phyloP scores from a whole-genome alignment of 441 rosid genomes.

The Bruguiera hainesii region DNA sequence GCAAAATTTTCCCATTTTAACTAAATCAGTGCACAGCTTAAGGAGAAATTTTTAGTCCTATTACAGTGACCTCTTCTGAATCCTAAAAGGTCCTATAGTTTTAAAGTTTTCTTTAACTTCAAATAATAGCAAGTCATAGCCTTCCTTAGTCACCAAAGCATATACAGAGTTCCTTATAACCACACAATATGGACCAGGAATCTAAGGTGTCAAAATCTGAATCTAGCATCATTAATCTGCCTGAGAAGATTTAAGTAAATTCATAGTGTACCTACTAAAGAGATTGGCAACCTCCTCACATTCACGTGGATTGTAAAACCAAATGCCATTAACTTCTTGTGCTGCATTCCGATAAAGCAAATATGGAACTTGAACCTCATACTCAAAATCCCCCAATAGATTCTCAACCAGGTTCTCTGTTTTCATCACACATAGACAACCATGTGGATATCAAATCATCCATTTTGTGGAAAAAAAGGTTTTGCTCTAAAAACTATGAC shows the following conservation, averaged over 20 bases:
- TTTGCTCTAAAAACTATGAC: neutral
- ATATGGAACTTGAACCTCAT: slow-evolving; percentile 68
- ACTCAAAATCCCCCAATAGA: slow-evolving; percentile 73
- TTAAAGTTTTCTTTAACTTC: slow-evolving; percentile 1
- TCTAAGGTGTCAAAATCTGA: neutral
- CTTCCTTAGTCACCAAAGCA: neutral
- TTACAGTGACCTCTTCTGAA: neutral
- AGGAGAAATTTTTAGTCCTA: neutral
- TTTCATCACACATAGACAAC: slow-evolving; percentile 1
- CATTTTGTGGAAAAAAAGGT: neutral
- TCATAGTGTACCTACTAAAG: slow-evolving; percentile 43
- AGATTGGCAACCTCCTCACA: slow-evolving; percentile 71
- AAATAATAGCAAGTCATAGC: neutral
- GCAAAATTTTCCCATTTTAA: neutral
- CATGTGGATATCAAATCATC: neutral
- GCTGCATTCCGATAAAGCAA: slow-evolving; percentile 58
- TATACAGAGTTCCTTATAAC: neutral
- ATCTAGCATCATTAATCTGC: neutral
- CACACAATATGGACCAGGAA: neutral
- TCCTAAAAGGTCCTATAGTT: no score
- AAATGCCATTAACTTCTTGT: slow-evolving; percentile 79
- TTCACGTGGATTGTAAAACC: slow-evolving; percentile 68
- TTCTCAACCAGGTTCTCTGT: slow-evolving; percentile 68
- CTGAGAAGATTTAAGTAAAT: neutral
- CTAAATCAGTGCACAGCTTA: neutral